Evolutionary conservation across 768 basidiomycete species (phyloP), one percentile per base, ranked within the genome.

Genomic region (Phaeolepiota aurea): DNA sequence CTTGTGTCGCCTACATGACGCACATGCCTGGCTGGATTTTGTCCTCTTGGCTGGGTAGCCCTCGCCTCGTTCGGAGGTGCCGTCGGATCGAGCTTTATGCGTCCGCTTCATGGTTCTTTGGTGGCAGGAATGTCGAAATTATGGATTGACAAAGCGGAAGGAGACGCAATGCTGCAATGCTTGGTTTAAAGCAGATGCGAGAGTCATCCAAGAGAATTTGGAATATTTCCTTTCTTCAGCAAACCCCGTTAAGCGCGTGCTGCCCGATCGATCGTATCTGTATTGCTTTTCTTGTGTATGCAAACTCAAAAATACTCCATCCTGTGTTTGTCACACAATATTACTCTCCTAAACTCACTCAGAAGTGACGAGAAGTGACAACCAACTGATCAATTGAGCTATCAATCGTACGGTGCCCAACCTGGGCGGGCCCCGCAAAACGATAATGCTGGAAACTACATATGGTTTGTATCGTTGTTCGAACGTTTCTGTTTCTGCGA

Each of bases 1-100:
- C 41, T 73, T 73, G 47, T 70, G 65, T 42, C 62, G 61, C n/a
- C 71, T 57, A 43, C 71, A 72, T 18, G 66, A 63, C 2, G 64
- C 43, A 46, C 71, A 72, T 1, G 71, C 71, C 45, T 70, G 67
- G 5, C 62, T 56, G 0, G 68, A 62, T 44, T 70, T 70, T 15
- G 64, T 58, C 38, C 68, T 41, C 20, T 41, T 41, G 7, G 18
- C n/a, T 35, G 30, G 32, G 14, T 30, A 19, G 56, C 45, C 68
- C 71, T 23, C 59, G 43, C 20, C 62, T 16, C 4, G 40, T 42
- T 32, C n/a, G 32, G 18, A 36, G 40, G 21, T 38, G 23, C 41
- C 32, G 7, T 41, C 40, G 45, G 43, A 9, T 16, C 18, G 15
- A 43, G n/a, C 9, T 10, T 5, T 20, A 13, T 16, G 31, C n/a